Base-by-base conservation (phyloP, 2,329 filamentous ascomycete genomes). In the Cladophialophora exuberans region DNA sequence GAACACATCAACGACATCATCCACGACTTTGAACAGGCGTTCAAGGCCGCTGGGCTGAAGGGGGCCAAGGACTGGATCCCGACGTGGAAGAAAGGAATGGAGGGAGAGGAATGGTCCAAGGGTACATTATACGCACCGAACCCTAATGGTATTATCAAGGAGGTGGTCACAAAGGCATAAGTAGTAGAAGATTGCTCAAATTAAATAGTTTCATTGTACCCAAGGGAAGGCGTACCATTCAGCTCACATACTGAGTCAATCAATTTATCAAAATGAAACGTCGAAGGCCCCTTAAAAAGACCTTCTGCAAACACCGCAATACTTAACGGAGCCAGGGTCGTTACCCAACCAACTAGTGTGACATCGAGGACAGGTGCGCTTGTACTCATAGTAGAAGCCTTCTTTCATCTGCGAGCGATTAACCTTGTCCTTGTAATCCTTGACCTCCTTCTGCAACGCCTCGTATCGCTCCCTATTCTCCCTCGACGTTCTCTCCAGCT, bases 1-100 rank as follows among this genome's bases (percentile, higher is more conserved):
- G 90, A 96, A 76, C 89, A 96, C 72, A 93, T 96, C 69, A 90
- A 95, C 75, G 90, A 96, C 69, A 96, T 96, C 66, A 91, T 94
- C 66, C 86, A 83, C 65, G 90, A 96, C 73, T 95, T 96, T 68
- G 85, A 90, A 73, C 90, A 95, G 78, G 86, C 87, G 0, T 92
- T 95, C 73, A 81, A 83, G 69, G 78, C 80, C 15, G 49, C 49
- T 6, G 49, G 49, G 7, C 39, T 52, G 4, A 52, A 52, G 28
- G 30, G 49, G 4, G 49, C 26, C 18, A 52, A 52, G 18, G 49
- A 36, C 30, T 52, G 49, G 49, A 20, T 52, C 30, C 49, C 49
- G 18, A 52, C 49, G 13, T 52, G 49, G 49, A 52, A 52, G 39
- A 52, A 15, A 17, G 49, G 18, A 11, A 52, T 44, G 39, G 15